phyloP scores from a whole-genome alignment of 768 basidiomycete genomes.

The Cubamyces lactineus region DNA sequence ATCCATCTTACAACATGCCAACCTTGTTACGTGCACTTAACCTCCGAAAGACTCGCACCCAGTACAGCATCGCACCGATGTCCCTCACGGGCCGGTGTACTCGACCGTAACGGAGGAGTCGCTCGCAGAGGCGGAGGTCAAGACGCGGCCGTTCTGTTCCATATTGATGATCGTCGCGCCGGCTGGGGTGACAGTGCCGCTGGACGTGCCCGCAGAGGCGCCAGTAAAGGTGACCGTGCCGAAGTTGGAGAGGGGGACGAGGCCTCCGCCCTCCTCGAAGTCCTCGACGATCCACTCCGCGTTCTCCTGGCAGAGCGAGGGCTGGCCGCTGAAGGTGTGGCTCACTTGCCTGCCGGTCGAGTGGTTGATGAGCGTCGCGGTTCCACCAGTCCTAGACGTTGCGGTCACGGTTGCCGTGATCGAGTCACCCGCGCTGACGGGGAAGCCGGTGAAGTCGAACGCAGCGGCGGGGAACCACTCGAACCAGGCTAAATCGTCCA shows the following conservation, averaged over 20 bases:
- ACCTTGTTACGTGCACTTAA: too few species aligned
- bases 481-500: constrained; percentile 32
- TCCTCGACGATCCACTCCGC: constrained; percentile 46
- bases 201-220: constrained; percentile 34
- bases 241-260: constrained; percentile 44
- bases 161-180: constrained; percentile 42
- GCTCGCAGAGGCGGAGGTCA: constrained; percentile 36
- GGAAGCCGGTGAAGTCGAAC: constrained; percentile 39
- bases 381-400: constrained; percentile 31
- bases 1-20: too few species aligned
- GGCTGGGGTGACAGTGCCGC: constrained; percentile 33
- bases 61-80: too few species aligned
- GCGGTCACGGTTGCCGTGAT: constrained; percentile 38
- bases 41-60: background rate
- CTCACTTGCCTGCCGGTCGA: constrained; percentile 35
- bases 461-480: constrained; percentile 41
- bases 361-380: constrained; percentile 34
- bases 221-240: constrained; percentile 42
- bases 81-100: constrained; percentile 25
- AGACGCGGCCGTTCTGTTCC: constrained; percentile 36
- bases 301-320: constrained; percentile 39
- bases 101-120: constrained; percentile 31
- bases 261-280: constrained; percentile 29
- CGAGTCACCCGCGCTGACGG: constrained; percentile 34
- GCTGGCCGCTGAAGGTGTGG: constrained; percentile 35